These are phyloP conservation scores for Prunella vulgaris DNA, from an alignment of 257 asterid genomes.

Conservation along the genomic window DNA sequence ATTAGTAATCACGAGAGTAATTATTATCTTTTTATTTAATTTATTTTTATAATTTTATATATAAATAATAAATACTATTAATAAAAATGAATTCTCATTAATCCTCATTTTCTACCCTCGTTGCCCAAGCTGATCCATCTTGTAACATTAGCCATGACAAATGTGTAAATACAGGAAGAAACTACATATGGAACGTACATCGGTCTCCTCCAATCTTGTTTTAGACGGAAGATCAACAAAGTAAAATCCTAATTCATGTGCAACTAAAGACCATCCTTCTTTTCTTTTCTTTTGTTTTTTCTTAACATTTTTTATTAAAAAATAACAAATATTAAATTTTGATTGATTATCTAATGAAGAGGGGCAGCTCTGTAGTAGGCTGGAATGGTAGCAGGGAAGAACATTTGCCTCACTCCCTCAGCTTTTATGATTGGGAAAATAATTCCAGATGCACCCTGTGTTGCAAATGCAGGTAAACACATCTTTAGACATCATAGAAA, in stretches of 20 bases:
- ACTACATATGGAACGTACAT: too few species aligned
- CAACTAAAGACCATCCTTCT: not conserved
- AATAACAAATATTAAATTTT: constrained; percentile 11
- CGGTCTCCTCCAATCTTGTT: not conserved
- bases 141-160: too few species aligned
- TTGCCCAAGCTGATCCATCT: too few species aligned
- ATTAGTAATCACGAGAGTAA: too few species aligned
- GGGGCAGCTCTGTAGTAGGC: constrained; percentile 74
- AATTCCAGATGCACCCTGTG: constrained; percentile 66
- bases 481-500: too few species aligned
- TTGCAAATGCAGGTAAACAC: too few species aligned
- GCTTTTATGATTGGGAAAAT: constrained; percentile 67
- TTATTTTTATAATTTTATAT: too few species aligned
- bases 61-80: too few species aligned
- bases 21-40: too few species aligned
- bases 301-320: not conserved
- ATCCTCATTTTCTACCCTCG: too few species aligned
- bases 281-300: not conserved
- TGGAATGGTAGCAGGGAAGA: constrained; percentile 69
- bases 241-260: not conserved
- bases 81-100: too few species aligned
- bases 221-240: not conserved
- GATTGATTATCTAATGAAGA: not conserved
- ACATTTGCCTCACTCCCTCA: constrained; percentile 73
- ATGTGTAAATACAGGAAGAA: too few species aligned